These are phyloP conservation scores for Backusella macrospora DNA, from an alignment of 192 early-diverging fungal species.

Conservation along the genomic window DNA sequence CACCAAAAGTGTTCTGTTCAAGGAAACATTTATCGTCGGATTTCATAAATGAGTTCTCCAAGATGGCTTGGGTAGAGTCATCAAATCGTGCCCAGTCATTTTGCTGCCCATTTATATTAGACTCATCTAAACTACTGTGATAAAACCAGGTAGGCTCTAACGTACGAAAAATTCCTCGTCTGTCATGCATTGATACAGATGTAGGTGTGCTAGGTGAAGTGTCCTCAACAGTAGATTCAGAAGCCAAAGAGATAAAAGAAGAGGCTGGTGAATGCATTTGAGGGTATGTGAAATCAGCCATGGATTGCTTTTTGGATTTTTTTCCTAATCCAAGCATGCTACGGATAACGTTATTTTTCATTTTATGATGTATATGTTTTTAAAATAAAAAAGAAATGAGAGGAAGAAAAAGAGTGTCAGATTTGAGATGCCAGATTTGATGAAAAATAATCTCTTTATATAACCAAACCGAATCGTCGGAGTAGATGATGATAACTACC, in stretches of 20 bases:
- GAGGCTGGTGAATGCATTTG: conserved; percentile 23
- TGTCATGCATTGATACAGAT: neutral
- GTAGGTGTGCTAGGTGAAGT: conserved; percentile 18
- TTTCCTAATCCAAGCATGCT: neutral
- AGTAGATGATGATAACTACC: neutral
- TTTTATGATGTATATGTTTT: neutral
- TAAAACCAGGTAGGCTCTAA: conserved; percentile 28
- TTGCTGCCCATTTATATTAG: neutral
- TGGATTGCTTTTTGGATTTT: conserved; percentile 4
- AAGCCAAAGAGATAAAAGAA: conserved; percentile 23
- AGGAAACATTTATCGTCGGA: conserved; percentile 1
- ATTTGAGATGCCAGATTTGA: neutral
- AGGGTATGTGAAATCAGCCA: conserved; percentile 11
- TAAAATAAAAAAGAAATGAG: neutral
- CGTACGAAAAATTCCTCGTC: conserved; percentile 30
- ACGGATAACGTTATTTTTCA: neutral
- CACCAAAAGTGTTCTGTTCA: neutral
- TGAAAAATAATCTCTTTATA: neutral
- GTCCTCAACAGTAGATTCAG: conserved; percentile 9
- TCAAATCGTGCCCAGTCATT: conserved; percentile 22
- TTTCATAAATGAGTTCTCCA: conserved; percentile 20
- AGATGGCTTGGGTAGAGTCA: neutral
- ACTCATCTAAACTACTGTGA: neutral
- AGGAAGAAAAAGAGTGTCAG: neutral
- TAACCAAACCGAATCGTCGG: conserved; percentile 3